Base-by-base conservation (phyloP, 805 yeast species). In the Monosporozyma siamensis region DNA sequence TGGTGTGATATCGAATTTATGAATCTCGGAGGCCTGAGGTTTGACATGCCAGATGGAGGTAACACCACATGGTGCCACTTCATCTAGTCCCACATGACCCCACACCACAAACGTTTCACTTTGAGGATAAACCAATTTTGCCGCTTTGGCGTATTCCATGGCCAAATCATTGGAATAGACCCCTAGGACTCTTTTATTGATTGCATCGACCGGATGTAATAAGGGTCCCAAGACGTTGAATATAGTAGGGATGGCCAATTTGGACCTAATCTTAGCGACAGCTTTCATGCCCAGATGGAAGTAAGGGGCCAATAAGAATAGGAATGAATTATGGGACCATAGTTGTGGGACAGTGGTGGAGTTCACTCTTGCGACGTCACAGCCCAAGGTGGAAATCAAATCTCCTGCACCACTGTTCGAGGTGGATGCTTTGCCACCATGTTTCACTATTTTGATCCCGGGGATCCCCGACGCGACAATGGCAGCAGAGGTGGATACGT, bases 361-460 rank as follows among this genome's bases (percentile, higher is more conserved):
- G 47, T 75, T 82, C 24, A 92, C 86, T 51, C 78, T 76, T 48
- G 76, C 67, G 41, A 87, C 68, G 48, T 86, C 85, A n/a, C 88
- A 81, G 0, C 96, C 97, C n/a, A 92, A 69, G 21, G 77, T 71
- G 22, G 74, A 68, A 57, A 92, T 74, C 45, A 92, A 68, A 59
- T 92, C 99, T 4, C 96, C 97, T 2, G 97, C 82, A 1, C 99
- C 99, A 2, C 95, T 84, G 2, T 82, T 64, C 0, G 96, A 86
- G 0, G 97, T 88, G 0, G 95, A 79, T 0, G 98, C 97, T 55
- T 92, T 90, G 11, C 97, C 97, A 20, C 99, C 99, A 61, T 92
- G 99, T 48, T 92, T 92, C 58, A 95, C 85, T 14, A 92, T 81
- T 18, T 75, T 74, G 34, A 90, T 42, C 4, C 75, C 74, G 4